Evolutionary conservation across 129 eudicot genomes (phyloP).

Genomic region (Pulicaria dysenterica): DNA sequence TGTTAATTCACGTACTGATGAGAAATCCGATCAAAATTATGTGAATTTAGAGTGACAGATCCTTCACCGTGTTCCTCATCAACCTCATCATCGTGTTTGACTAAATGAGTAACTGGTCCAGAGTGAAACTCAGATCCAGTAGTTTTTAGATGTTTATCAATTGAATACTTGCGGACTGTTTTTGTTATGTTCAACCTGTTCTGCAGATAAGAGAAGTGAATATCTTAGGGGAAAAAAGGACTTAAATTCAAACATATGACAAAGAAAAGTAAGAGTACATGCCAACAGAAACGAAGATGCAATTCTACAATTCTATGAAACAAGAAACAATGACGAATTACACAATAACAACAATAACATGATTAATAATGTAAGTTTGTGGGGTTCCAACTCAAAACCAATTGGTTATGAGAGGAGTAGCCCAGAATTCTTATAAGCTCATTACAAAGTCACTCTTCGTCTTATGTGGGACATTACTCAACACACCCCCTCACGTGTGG

Average conservation of each 20-base stretch:
- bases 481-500: too few relatives aligned
- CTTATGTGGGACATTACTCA: too few relatives aligned
- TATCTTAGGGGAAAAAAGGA: slow-evolving; percentile 17
- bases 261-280: background rate
- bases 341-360: slow-evolving; percentile 22
- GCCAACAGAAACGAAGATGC: slow-evolving; percentile 19
- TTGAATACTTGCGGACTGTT: slow-evolving; percentile 79
- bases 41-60: slow-evolving; percentile 56
- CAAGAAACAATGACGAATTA: background rate
- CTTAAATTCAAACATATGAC: background rate
- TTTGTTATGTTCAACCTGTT: slow-evolving; percentile 95
- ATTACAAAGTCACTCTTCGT: too few relatives aligned
- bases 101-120: slow-evolving; percentile 43
- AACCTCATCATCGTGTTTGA: slow-evolving; percentile 84
- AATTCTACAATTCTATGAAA: background rate
- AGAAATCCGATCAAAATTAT: slow-evolving; percentile 71
- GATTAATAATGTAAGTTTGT: too few relatives aligned
- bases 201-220: slow-evolving; percentile 51
- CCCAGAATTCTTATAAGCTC: too few relatives aligned
- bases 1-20: slow-evolving; percentile 62
- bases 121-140: slow-evolving; percentile 74
- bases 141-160: slow-evolving; percentile 59
- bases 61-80: slow-evolving; percentile 89
- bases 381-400: too few relatives aligned
- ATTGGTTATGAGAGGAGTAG: too few relatives aligned